Conservation (phyloP, 2,329 filamentous ascomycete species). For the Cladosporium colombiae region DNA sequence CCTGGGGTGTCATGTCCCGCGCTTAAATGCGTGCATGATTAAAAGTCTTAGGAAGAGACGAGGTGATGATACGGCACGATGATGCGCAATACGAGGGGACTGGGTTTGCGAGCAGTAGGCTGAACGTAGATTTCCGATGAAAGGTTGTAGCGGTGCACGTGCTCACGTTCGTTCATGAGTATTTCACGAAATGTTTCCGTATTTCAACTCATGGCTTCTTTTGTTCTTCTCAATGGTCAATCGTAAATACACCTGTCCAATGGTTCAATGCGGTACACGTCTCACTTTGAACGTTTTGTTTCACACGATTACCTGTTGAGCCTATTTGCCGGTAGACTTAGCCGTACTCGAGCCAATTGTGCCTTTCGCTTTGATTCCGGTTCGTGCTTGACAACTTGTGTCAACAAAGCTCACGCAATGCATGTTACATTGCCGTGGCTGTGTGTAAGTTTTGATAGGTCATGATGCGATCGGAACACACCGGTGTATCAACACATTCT, state of each 20-base stretch:
- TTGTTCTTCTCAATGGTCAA: background rate
- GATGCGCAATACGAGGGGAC: constrained; percentile 42
- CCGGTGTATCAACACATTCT: too few relatives aligned
- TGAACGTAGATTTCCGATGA: constrained; percentile 37
- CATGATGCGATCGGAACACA: too few relatives aligned
- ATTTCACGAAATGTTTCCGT: constrained; percentile 16
- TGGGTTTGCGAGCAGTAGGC: constrained; percentile 29
- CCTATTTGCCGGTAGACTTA: background rate
- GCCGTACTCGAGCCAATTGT: background rate
- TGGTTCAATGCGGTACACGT: background rate
- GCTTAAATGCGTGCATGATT: constrained; percentile 41
- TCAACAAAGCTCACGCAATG: background rate
- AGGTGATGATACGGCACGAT: constrained; percentile 34
- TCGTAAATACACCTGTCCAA: background rate
- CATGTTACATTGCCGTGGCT: too few relatives aligned
- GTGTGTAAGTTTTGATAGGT: too few relatives aligned
- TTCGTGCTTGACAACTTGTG: too few relatives aligned
- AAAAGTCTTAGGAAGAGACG: constrained; percentile 3
- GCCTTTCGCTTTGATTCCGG: too few relatives aligned
- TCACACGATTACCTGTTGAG: background rate
- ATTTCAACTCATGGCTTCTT: constrained; percentile 6
- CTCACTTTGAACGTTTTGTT: background rate
- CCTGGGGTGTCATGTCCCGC: constrained; percentile 96
- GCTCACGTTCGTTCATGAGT: constrained; percentile 25
- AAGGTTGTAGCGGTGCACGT: constrained; percentile 40